These are phyloP conservation scores for Aspergillus mulundensis DNA, from an alignment of 495 filamentous ascomycete species.

Conservation along the genomic window DNA sequence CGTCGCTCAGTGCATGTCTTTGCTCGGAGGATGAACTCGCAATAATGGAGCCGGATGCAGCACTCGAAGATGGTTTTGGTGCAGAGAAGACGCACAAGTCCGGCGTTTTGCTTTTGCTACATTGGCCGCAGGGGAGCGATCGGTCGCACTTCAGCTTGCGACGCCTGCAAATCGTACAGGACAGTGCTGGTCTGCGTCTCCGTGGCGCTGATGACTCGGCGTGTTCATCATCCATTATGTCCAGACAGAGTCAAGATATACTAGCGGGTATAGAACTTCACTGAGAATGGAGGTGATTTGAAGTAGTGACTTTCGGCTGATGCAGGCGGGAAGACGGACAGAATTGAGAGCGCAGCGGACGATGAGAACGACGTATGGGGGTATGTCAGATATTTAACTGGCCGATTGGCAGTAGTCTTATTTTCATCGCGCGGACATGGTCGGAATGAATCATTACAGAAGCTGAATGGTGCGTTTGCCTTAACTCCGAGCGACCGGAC, in stretches of 20 bases:
- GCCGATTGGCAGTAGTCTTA: background rate
- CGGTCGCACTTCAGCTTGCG: slow-evolving; percentile 71
- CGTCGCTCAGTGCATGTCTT: slow-evolving; percentile 15
- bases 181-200: slow-evolving; percentile 37
- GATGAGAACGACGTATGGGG: background rate
- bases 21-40: slow-evolving; percentile 14
- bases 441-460: background rate
- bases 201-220: slow-evolving; percentile 22
- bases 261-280: background rate
- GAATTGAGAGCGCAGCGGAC: background rate
- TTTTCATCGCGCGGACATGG: background rate
- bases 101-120: slow-evolving; percentile 46
- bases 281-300: background rate
- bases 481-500: background rate
- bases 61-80: slow-evolving; percentile 16
- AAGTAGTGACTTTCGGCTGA: background rate
- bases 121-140: slow-evolving; percentile 61
- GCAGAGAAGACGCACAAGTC: slow-evolving; percentile 34
- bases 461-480: background rate
- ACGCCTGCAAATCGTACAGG: slow-evolving; percentile 53
- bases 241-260: background rate
- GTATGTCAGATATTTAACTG: background rate
- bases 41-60: slow-evolving; percentile 12
- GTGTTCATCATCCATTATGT: slow-evolving; percentile 7
- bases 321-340: too few species aligned